Evolutionary conservation across 441 rosid species (phyloP), one percentile per base, ranked within the genome.

Genomic region (Corymbia citriodora): DNA sequence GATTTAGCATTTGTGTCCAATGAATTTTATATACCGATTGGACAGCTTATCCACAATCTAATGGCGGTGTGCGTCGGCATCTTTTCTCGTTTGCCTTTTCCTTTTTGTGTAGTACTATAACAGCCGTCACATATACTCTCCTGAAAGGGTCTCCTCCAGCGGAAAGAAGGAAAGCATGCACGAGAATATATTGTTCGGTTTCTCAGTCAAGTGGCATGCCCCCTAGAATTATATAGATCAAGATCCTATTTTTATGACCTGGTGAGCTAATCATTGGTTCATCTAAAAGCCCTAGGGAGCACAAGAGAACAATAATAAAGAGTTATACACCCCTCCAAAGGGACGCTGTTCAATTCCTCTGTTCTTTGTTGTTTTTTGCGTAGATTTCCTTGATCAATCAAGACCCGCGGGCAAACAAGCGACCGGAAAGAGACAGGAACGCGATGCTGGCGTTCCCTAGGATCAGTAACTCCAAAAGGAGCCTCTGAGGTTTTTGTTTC

Each of bases 41-140:
- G 4, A 1, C 36, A 68, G 16, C n/a, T 68, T 31, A 15, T 10
- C 21, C 0, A 4, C 8, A 3, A 9, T 72, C 8, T 0, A 72
- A 72, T 5, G 5, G 1, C 15, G 5, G 45, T 9, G 25, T 10
- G 48, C 1, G 2, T 36, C 1, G 3, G 45, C 45, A 40, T 17
- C 9, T 9, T 4, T 16, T 57, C 21, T 59, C 6, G 9, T 1
- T 36, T 31, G 45, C 14, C 25, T 36, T 36, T 19, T 36, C 8
- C 50, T 21, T 11, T 25, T 7, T 36, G 29, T 72, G 27, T 36
- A 36, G 27, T 36, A 70, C 81, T 5, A 36, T 72, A 18, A 36
- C 49, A 72, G 49, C 27, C 27, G 1, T 33, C 49, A 33, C 14
- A 72, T 31, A 16, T 16, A 33, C 33, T 15, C 45, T 31, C 23